A percentile compares a stretch with the other conserved stretches of the same genome.
These are phyloP conservation scores for Chenopodium quinoa DNA, from an alignment of 148 eudicot species.

Conservation along the genomic window DNA sequence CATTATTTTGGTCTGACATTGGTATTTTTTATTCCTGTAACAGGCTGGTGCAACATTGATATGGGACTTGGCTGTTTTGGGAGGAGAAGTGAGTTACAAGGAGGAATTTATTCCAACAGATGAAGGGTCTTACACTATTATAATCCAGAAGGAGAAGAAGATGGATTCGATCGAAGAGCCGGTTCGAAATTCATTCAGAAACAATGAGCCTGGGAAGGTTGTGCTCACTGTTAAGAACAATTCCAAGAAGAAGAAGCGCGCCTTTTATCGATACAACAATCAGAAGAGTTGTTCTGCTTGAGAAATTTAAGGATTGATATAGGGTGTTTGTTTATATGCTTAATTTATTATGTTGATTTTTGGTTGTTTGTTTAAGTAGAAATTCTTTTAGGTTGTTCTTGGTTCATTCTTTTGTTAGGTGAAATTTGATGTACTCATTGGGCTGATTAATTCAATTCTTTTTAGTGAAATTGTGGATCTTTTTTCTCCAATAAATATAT, in stretches of 20 bases:
- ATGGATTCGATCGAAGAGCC: conserved; percentile 37
- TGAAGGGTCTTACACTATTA: conserved; percentile 53
- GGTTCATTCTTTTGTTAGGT: neutral
- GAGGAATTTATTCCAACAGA: conserved; percentile 63
- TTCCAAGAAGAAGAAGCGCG: conserved; percentile 47
- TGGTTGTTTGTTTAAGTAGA: neutral
- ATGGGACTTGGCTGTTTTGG: conserved; percentile 54
- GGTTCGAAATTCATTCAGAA: conserved; percentile 47
- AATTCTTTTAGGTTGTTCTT: neutral
- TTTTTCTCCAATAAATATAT: neutral
- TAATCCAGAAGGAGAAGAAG: conserved; percentile 48
- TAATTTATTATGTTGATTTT: neutral
- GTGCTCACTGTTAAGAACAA: conserved; percentile 50
- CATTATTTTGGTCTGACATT: neutral
- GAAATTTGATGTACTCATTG: neutral
- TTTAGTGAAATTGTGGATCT: neutral
- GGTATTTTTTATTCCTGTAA: neutral
- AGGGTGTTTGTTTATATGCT: neutral
- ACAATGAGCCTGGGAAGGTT: conserved; percentile 57
- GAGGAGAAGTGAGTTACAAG: conserved; percentile 67
- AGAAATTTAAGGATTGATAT: neutral
- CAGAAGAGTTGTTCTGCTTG: conserved; percentile 28
- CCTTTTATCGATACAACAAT: conserved; percentile 47
- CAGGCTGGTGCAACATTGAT: conserved; percentile 46
- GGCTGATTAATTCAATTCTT: neutral